phyloP scores from a whole-genome alignment of 495 filamentous ascomycete genomes.

The Stereocaulon alpinum region DNA sequence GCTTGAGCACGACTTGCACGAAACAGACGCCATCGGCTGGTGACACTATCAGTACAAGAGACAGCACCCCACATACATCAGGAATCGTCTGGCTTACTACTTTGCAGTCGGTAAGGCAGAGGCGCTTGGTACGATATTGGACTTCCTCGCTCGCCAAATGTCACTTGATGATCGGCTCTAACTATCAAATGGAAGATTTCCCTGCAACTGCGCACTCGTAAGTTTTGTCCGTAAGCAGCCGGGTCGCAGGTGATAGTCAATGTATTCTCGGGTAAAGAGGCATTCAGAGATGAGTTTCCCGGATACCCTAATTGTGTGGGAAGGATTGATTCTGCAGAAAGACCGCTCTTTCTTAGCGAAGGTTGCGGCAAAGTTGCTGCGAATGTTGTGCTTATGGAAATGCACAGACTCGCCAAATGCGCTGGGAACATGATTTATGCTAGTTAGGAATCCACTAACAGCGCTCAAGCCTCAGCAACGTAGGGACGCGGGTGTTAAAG shows the following conservation, averaged over 20 bases:
- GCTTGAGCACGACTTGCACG: background rate
- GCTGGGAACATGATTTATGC: background rate
- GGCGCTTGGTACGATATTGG: background rate
- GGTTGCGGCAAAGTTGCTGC: background rate
- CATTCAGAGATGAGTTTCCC: background rate
- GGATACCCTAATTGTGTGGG: background rate
- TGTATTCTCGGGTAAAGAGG: background rate
- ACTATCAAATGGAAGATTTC: background rate
- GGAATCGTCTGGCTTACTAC: background rate
- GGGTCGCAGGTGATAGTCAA: background rate
- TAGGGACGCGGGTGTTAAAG: background rate
- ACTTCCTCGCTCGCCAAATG: background rate
- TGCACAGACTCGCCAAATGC: too few species aligned
- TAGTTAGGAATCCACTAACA: background rate
- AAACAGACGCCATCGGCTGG: background rate
- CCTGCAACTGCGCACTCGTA: slow-evolving; percentile 1
- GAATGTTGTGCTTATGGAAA: background rate
- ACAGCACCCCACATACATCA: background rate
- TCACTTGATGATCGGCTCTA: background rate
- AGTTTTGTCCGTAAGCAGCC: background rate
- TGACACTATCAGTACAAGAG: background rate
- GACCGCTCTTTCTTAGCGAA: background rate
- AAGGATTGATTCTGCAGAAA: background rate
- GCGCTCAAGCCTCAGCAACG: background rate
- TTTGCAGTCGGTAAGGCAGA: background rate